phyloP scores from a whole-genome alignment of 306 rosid genomes.

The Rosa lucieae region DNA sequence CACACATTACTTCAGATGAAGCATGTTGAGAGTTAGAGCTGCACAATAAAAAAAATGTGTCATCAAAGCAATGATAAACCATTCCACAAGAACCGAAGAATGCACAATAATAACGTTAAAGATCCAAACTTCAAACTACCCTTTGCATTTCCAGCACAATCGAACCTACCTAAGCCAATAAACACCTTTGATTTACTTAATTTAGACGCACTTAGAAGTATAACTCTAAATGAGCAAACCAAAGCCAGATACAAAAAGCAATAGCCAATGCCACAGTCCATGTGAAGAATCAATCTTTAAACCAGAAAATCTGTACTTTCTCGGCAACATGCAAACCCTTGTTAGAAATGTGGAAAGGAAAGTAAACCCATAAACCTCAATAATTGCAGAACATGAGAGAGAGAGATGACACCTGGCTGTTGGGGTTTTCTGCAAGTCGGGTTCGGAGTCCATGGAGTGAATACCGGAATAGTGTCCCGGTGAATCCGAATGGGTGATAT shows the following conservation, averaged over 20 bases:
- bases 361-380: background rate
- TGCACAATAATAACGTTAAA: background rate
- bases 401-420: slow-evolving; percentile 28
- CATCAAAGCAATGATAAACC: background rate
- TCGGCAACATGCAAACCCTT: background rate
- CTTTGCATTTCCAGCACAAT: background rate
- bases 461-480: background rate
- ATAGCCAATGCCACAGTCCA: background rate
- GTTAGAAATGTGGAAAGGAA: background rate
- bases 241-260: background rate
- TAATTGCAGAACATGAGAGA: background rate
- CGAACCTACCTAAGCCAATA: background rate
- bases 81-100: background rate
- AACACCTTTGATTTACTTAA: background rate
- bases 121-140: background rate
- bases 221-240: slow-evolving; percentile 1
- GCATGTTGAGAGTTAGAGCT: background rate
- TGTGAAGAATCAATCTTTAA: background rate
- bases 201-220: background rate
- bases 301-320: background rate
- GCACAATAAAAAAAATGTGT: background rate
- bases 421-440: slow-evolving; percentile 20
- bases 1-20: background rate
- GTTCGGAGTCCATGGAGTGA: slow-evolving; percentile 28
- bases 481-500: slow-evolving; percentile 1